Base-by-base conservation (phyloP, 2,329 filamentous ascomycete species). In the Paraconiothyrium brasiliense region DNA sequence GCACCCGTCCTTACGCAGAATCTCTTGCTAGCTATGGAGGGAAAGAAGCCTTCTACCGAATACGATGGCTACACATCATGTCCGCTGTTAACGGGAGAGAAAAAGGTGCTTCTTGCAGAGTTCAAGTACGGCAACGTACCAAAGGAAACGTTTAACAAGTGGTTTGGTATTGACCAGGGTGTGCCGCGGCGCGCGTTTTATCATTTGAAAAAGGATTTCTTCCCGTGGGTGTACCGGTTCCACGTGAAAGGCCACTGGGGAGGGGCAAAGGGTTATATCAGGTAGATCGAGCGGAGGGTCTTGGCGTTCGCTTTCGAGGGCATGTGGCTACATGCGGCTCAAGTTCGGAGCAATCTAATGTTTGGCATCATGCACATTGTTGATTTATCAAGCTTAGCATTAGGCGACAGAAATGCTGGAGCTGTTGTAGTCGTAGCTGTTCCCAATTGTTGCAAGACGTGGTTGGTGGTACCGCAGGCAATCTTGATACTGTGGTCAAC, bases 191-290 rank as follows among this genome's bases (percentile, higher is more conserved):
- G 84, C 3, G 78, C 83, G 0, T 90, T 89, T 70, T 89, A 87
- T 66, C 79, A 88, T 67, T 67, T 90, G 50, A 89, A 90, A 80
- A 89, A 87, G 77, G 84, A 89, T 70, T 89, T 90, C 68, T 90
- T 90, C 76, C 87, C 87, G 0, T 89, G 87, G 87, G 87, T 89
- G 2, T 89, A 89, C 75, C 83, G 81, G 57, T 83, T 85, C 37
- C 82, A 81, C 39, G 84, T 88, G 82, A 89, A 87, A 76, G 87
- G 87, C 6, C 85, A 81, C 9, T 89, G 87, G 87, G 86, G 80
- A 24, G 87, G 87, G 4, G 85, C 87, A 0, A 86, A 85, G 71
- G 86, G 87, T 0, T 87, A 63, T 34, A 67, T 72, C 35, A 66
- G 60, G 16, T 73, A 63, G 59, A 58, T 24, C 3, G 3, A 14